phyloP scores from a whole-genome alignment of 179 eudicot genomes.

The Vitellaria paradoxa region DNA sequence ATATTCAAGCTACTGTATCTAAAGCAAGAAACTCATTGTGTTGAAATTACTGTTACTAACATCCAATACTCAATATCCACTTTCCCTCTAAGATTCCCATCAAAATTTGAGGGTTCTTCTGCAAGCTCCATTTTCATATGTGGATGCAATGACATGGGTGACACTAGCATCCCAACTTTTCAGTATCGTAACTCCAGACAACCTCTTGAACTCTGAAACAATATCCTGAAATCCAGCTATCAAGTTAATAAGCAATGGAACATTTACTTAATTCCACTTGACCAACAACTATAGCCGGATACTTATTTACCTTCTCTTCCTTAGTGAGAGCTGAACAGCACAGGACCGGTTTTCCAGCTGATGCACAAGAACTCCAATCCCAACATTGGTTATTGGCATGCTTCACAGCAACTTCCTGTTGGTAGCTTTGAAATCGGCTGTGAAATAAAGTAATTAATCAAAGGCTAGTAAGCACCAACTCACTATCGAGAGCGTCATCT shows the following conservation, averaged over 20 bases:
- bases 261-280: background rate
- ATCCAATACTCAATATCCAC: constrained; percentile 73
- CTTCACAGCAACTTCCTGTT: constrained; percentile 32
- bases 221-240: constrained; percentile 57
- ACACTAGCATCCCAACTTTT: constrained; percentile 65
- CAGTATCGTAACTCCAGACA: constrained; percentile 52
- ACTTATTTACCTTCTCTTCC: constrained; percentile 58
- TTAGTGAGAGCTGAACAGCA: constrained; percentile 84
- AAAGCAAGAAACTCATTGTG: background rate
- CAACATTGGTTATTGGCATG: constrained; percentile 17
- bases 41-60: constrained; percentile 38
- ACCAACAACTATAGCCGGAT: background rate
- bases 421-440: constrained; percentile 38
- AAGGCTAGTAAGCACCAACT: no score
- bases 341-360: constrained; percentile 52
- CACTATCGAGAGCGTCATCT: no score
- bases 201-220: constrained; percentile 54
- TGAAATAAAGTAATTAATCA: background rate
- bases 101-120: constrained; percentile 87
- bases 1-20: background rate
- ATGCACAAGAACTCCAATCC: constrained; percentile 42
- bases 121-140: constrained; percentile 75
- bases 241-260: background rate
- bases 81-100: constrained; percentile 94
- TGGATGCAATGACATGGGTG: constrained; percentile 87